Conservation (phyloP, 495 filamentous ascomycete genomes). For the Penicillium robsamsonii region DNA sequence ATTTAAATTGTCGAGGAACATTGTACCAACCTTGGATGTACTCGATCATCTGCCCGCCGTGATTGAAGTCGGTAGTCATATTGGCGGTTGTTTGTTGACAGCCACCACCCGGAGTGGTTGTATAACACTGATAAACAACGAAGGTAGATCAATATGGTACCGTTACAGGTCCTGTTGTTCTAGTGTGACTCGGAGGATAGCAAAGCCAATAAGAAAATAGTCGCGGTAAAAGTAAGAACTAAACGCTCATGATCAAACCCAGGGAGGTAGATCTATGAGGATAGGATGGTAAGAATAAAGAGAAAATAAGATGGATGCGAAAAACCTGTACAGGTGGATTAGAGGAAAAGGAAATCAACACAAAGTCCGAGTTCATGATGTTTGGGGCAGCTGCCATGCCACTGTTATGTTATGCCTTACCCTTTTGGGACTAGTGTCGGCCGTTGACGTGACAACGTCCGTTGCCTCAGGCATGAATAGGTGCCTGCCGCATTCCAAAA, state of each 20-base stretch:
- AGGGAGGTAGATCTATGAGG: conserved; percentile 6
- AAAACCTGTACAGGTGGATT: conserved; percentile 18
- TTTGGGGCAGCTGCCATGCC: conserved; percentile 43
- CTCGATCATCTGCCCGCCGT: conserved; percentile 71
- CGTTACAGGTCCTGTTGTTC: conserved; percentile 1
- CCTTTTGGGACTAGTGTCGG: conserved; percentile 32
- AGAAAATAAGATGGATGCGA: conserved; percentile 13
- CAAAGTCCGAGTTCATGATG: conserved; percentile 33
- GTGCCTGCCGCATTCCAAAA: conserved; percentile 21
- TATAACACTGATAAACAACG: neutral
- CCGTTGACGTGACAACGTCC: conserved; percentile 46
- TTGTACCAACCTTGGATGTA: conserved; percentile 66
- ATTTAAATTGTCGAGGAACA: conserved; percentile 4
- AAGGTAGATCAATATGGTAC: neutral
- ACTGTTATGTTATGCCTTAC: conserved; percentile 46
- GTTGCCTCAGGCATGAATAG: conserved; percentile 19
- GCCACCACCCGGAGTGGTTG: conserved; percentile 8
- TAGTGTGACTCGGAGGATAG: conserved; percentile 8
- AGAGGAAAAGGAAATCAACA: conserved; percentile 25
- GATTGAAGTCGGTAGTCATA: conserved; percentile 44
- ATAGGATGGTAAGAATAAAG: conserved; percentile 13
- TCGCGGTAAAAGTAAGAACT: conserved; percentile 8
- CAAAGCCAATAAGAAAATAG: conserved; percentile 13
- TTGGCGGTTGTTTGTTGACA: conserved; percentile 14
- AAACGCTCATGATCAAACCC: conserved; percentile 29